A percentile compares a stretch with the other conserved stretches of the same genome.
These are phyloP conservation scores for Coemansia sp. DNA, from an alignment of 192 early-diverging fungal genomes.

Conservation along the genomic window DNA sequence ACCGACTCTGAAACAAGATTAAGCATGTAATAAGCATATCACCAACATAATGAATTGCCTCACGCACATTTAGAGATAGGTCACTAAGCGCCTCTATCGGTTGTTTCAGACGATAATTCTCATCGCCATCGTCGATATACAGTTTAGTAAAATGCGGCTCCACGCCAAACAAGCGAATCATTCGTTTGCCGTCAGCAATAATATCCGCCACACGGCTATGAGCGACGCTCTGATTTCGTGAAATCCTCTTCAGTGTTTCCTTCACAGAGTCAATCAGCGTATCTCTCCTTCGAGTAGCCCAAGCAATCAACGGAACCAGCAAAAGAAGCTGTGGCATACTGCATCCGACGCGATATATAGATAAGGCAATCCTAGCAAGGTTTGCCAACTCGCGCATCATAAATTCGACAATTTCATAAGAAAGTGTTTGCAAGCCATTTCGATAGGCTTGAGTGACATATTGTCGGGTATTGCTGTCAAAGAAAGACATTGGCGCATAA, in stretches of 20 bases:
- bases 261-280: conserved; percentile 3
- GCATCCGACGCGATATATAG: conserved; percentile 18
- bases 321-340: conserved; percentile 28
- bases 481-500: conserved; percentile 39
- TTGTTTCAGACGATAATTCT: conserved; percentile 58
- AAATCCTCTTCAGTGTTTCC: background rate
- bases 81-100: conserved; percentile 60
- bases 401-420: conserved; percentile 12
- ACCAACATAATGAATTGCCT: conserved; percentile 52
- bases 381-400: conserved; percentile 15
- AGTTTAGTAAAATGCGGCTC: conserved; percentile 57
- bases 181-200: conserved; percentile 60
- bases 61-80: conserved; percentile 55
- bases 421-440: conserved; percentile 15
- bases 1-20: conserved; percentile 29
- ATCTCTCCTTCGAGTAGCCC: background rate
- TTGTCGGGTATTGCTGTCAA: conserved; percentile 32
- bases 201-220: conserved; percentile 12
- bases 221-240: background rate
- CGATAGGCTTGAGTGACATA: conserved; percentile 24
- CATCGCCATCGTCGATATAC: conserved; percentile 60
- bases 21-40: conserved; percentile 13
- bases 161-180: conserved; percentile 66
- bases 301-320: conserved; percentile 18
- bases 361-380: conserved; percentile 5